Evolutionary conservation across 805 yeast species (phyloP).

Genomic region (Candida vartiovaarae): DNA sequence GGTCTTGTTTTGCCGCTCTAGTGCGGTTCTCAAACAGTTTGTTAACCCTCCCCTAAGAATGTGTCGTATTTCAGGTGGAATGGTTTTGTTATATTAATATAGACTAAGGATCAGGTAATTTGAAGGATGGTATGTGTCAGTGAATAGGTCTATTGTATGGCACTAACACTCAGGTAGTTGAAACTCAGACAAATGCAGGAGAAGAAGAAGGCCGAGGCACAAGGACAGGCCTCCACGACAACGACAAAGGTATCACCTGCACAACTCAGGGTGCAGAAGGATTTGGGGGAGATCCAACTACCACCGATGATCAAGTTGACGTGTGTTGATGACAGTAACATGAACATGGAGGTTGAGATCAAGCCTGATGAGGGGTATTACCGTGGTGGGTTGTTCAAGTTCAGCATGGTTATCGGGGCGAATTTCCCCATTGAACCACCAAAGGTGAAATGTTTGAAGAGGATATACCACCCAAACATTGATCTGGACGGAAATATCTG

Average conservation of each 20-base stretch:
- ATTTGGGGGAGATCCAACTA: constrained; percentile 60
- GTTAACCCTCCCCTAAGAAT: no score
- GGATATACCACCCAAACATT: constrained; percentile 90
- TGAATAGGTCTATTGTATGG: no score
- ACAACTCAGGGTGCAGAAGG: constrained; percentile 69
- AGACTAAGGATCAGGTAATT: no score
- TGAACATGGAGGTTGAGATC: constrained; percentile 52
- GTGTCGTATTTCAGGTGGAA: no score
- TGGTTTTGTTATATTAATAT: no score
- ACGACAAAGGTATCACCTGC: constrained; percentile 43
- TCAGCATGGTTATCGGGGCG: constrained; percentile 57
- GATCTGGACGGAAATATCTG: constrained; percentile 89
- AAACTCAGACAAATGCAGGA: constrained; percentile 54
- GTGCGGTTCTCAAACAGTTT: no score
- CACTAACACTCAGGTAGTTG: constrained; percentile 27
- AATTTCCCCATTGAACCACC: constrained; percentile 94
- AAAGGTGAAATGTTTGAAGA: constrained; percentile 60
- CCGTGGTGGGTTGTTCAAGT: constrained; percentile 58
- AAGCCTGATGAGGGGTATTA: constrained; percentile 71
- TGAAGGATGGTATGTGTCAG: no score
- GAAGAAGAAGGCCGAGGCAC: constrained; percentile 43
- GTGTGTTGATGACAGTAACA: constrained; percentile 44
- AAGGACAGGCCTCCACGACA: constrained; percentile 2
- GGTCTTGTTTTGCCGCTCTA: no score
- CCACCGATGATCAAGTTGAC: constrained; percentile 49